Percentiles rank a stretch among this genome's conserved stretches.
Evolutionary conservation across 1,284 basidiomycete species (phyloP).

Genomic region (Papiliotrema nemorosa): DNA sequence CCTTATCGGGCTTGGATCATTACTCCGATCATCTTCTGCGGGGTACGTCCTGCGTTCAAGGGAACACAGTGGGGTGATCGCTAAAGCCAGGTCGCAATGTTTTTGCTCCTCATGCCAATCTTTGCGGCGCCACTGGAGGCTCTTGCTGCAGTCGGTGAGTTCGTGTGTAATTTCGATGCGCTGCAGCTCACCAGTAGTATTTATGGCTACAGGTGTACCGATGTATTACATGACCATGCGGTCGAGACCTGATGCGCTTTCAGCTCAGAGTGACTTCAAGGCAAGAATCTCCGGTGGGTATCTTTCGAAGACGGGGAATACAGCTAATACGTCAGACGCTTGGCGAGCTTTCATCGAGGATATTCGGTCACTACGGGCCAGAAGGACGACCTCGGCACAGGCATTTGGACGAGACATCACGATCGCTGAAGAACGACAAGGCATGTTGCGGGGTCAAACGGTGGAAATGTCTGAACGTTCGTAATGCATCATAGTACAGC

Average conservation of each 20-base stretch:
- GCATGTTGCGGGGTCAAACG: conserved; percentile 18
- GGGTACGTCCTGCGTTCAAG: conserved; percentile 54
- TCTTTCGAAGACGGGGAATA: too few relatives aligned
- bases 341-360: conserved; percentile 31
- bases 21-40: conserved; percentile 87
- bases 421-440: conserved; percentile 13
- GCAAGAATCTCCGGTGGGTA: conserved; percentile 22
- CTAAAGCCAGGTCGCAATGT: conserved; percentile 68
- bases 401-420: background rate
- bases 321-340: conserved; percentile 17
- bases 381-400: background rate
- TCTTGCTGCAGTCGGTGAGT: conserved; percentile 73
- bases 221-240: conserved; percentile 73
- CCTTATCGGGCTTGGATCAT: conserved; percentile 89
- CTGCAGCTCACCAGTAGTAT: conserved; percentile 28
- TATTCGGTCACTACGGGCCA: conserved; percentile 14
- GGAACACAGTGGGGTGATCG: background rate
- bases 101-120: conserved; percentile 90
- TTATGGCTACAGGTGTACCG: conserved; percentile 63
- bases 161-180: conserved; percentile 1
- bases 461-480: conserved; percentile 24
- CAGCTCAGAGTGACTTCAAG: conserved; percentile 11
- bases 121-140: conserved; percentile 90
- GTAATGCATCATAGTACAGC: background rate
- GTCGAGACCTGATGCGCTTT: conserved; percentile 13